Percentiles rank a stretch among this genome's conserved stretches.
Conservation (phyloP, 805 yeast genomes). For the Wickerhamomyces queroliae region DNA sequence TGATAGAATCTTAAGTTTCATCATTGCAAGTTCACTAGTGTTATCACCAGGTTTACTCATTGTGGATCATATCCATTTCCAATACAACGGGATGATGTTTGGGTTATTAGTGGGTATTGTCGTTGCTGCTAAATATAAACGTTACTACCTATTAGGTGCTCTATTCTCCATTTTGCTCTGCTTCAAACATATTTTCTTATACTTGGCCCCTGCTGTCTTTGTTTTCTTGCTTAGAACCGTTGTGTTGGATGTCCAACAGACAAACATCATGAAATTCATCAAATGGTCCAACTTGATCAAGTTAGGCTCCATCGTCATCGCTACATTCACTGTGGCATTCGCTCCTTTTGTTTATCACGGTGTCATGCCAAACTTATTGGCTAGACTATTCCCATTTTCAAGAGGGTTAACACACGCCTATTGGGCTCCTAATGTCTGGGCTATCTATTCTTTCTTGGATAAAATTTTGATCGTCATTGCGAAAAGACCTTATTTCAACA, state of each 20-base stretch:
- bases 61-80: conserved; percentile 95
- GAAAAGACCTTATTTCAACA: conserved; percentile 31
- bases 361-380: conserved; percentile 57
- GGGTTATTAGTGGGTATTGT: conserved; percentile 75
- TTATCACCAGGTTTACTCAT: conserved; percentile 87
- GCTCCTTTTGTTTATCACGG: conserved; percentile 62
- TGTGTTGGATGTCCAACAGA: conserved; percentile 39
- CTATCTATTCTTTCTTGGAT: conserved; percentile 81
- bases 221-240: conserved; percentile 70
- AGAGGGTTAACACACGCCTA: conserved; percentile 96
- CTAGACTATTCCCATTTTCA: conserved; percentile 84
- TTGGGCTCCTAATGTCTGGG: conserved; percentile 99
- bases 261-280: conserved; percentile 28
- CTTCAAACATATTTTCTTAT: conserved; percentile 90
- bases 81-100: conserved; percentile 91
- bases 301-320: conserved; percentile 57
- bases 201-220: conserved; percentile 92
- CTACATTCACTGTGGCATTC: conserved; percentile 63
- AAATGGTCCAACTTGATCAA: conserved; percentile 56
- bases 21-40: conserved; percentile 75
- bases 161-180: conserved; percentile 76
- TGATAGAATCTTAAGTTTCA: conserved; percentile 45
- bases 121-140: conserved; percentile 57
- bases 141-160: conserved; percentile 54
- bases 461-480: conserved; percentile 51